Evolutionary conservation across 176 grass and related monocot genomes (phyloP).

Genomic region (Triticum dicoccoides): DNA sequence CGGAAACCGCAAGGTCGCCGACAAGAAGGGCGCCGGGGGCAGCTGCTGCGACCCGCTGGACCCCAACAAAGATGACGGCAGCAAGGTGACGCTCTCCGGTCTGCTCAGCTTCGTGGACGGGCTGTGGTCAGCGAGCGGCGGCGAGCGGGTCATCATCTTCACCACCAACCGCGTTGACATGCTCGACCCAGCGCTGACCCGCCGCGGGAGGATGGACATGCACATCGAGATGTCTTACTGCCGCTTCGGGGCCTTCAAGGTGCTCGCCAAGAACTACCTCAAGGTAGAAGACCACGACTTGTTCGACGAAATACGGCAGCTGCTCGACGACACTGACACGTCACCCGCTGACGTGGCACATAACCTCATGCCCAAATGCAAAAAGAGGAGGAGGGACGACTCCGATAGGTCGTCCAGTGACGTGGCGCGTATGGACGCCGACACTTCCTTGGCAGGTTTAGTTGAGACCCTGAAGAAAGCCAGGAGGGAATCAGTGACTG

Average conservation of each 20-base stretch:
- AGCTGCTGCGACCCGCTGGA: not conserved
- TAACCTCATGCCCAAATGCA: constrained; percentile 19
- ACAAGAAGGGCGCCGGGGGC: not conserved
- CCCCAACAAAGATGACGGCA: not conserved
- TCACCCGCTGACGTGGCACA: constrained; percentile 36
- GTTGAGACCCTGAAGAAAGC: too few relatives aligned
- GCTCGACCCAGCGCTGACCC: constrained; percentile 39
- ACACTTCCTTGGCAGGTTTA: too few relatives aligned
- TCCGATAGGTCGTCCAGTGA: too few relatives aligned
- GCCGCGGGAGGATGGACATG: constrained; percentile 44
- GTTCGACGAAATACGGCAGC: not conserved
- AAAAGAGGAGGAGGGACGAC: not conserved
- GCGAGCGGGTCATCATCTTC: too few relatives aligned
- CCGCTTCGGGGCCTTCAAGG: too few relatives aligned
- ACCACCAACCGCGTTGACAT: too few relatives aligned
- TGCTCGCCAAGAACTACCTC: constrained; percentile 23
- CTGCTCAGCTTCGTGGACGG: too few relatives aligned
- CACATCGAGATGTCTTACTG: too few relatives aligned
- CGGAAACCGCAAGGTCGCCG: constrained; percentile 9
- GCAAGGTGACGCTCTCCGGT: too few relatives aligned
- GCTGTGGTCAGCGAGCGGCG: too few relatives aligned
- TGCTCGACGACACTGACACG: constrained; percentile 27
- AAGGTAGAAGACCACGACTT: not conserved
- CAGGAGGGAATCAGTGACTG: too few relatives aligned
- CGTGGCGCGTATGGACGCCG: too few relatives aligned